Conservation (phyloP, 2,329 filamentous ascomycete genomes). For the Erysiphe pulchra region DNA sequence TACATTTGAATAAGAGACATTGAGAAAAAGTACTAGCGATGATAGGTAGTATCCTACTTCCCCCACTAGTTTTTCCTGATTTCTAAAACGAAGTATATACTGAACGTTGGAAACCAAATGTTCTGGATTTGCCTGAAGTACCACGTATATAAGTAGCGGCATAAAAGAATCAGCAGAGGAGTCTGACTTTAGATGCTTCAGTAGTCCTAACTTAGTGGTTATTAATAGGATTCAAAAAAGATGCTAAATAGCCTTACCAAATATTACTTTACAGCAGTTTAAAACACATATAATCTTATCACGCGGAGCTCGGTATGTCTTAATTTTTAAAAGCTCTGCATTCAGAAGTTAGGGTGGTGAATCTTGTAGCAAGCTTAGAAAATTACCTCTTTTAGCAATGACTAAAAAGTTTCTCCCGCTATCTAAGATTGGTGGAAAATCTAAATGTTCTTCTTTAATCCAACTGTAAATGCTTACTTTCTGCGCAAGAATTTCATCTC, state of each 20-base stretch:
- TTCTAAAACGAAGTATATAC: slow-evolving; percentile 88
- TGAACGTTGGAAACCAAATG: slow-evolving; percentile 94
- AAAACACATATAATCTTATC: slow-evolving; percentile 97
- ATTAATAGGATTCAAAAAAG: slow-evolving; percentile 4
- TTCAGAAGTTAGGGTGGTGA: slow-evolving; percentile 6
- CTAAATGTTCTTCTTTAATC: slow-evolving; percentile 79
- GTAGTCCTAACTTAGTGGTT: slow-evolving; percentile 28
- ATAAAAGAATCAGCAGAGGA: slow-evolving; percentile 93
- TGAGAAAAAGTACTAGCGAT: slow-evolving; percentile 36
- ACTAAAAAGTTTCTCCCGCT: slow-evolving; percentile 71
- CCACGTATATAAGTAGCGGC: slow-evolving; percentile 82
- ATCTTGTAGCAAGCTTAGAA: neutral
- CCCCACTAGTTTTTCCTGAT: slow-evolving; percentile 91
- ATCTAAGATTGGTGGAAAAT: slow-evolving; percentile 64
- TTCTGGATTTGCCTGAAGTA: slow-evolving; percentile 80
- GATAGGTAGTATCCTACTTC: slow-evolving; percentile 97
- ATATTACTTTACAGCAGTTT: slow-evolving; percentile 98
- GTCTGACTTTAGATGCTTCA: slow-evolving; percentile 80
- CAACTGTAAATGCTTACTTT: slow-evolving; percentile 95
- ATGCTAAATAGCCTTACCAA: slow-evolving; percentile 27
- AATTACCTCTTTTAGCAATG: slow-evolving; percentile 60
- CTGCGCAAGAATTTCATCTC: slow-evolving; percentile 84
- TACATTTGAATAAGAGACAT: too few species aligned
- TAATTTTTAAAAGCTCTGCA: slow-evolving; percentile 77
- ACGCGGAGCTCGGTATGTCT: slow-evolving; percentile 81